A percentile compares a stretch with the other conserved stretches of the same genome.
Conservation (phyloP, 768 basidiomycete genomes). For the Rhizopogon vesiculosus region DNA sequence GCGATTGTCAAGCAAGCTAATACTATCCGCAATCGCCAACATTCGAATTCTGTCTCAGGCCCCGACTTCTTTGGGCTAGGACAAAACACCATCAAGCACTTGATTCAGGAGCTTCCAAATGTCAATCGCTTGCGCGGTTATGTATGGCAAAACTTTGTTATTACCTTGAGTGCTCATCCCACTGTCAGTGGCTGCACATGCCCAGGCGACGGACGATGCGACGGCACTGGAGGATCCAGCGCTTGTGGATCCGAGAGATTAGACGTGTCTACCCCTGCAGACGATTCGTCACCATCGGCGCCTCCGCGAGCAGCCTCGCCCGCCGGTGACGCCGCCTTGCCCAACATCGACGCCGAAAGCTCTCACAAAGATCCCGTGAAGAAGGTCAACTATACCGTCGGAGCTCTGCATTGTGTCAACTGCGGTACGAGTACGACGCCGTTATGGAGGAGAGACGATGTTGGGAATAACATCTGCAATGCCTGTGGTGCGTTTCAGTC, state of each 20-base stretch:
- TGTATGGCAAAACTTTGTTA: conserved; percentile 80
- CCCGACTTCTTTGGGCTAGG: conserved; percentile 87
- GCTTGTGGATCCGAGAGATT: too few relatives aligned
- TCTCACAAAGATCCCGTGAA: conserved; percentile 23
- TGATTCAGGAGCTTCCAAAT: conserved; percentile 77
- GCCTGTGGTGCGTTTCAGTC: conserved; percentile 72
- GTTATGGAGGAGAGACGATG: conserved; percentile 88
- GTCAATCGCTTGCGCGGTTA: conserved; percentile 72
- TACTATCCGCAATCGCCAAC: conserved; percentile 72
- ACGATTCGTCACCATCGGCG: too few relatives aligned
- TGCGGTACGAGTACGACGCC: conserved; percentile 88
- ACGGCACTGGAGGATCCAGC: too few relatives aligned
- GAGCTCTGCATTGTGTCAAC: conserved; percentile 80
- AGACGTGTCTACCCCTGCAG: too few relatives aligned
- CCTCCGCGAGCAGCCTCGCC: too few relatives aligned
- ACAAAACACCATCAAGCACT: conserved; percentile 82
- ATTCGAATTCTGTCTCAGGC: conserved; percentile 83
- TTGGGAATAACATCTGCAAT: conserved; percentile 92
- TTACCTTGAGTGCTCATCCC: too few relatives aligned
- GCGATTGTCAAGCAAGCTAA: conserved; percentile 81
- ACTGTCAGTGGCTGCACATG: too few relatives aligned
- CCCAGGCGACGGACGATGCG: too few relatives aligned
- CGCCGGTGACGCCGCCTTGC: too few relatives aligned
- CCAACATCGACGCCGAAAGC: conserved; percentile 23
- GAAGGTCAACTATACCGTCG: conserved; percentile 42